A percentile compares a stretch with the other conserved stretches of the same genome.
Conservation (phyloP, 2,329 filamentous ascomycete species). For the Pseudogymnoascus sp. region DNA sequence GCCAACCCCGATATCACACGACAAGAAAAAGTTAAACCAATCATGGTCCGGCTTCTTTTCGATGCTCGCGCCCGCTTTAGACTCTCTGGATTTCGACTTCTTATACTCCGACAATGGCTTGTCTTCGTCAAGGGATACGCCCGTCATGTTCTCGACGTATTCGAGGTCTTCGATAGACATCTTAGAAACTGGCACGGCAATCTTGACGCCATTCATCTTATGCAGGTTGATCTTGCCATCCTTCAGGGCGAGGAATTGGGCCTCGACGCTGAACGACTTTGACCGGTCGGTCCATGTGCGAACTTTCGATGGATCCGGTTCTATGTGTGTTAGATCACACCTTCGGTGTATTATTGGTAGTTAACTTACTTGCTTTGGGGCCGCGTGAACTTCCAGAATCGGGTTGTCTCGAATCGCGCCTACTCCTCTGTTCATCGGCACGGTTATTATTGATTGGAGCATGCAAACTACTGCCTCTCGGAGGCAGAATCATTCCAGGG, state of each 20-base stretch:
- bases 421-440: slow-evolving; percentile 62
- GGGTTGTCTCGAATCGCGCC: slow-evolving; percentile 58
- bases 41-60: slow-evolving; percentile 70
- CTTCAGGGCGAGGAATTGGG: slow-evolving; percentile 87
- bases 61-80: slow-evolving; percentile 33
- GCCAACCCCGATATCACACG: slow-evolving; percentile 83
- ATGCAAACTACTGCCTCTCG: slow-evolving; percentile 71
- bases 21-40: slow-evolving; percentile 98
- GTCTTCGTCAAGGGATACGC: slow-evolving; percentile 80
- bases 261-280: slow-evolving; percentile 94
- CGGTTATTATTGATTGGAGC: slow-evolving; percentile 58
- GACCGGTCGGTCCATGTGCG: slow-evolving; percentile 92
- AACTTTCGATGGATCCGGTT: slow-evolving; percentile 75
- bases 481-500: slow-evolving; percentile 65
- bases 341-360: not conserved
- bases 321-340: slow-evolving; percentile 35
- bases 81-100: slow-evolving; percentile 20
- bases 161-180: slow-evolving; percentile 95
- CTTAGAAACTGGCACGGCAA: slow-evolving; percentile 88
- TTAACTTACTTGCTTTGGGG: slow-evolving; percentile 63
- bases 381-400: slow-evolving; percentile 46
- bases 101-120: slow-evolving; percentile 85
- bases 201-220: slow-evolving; percentile 97
- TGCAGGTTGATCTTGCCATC: slow-evolving; percentile 97
- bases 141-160: slow-evolving; percentile 84